phyloP scores from a whole-genome alignment of 2,329 filamentous ascomycete genomes.

The Phaeomoniella chlamydospora region DNA sequence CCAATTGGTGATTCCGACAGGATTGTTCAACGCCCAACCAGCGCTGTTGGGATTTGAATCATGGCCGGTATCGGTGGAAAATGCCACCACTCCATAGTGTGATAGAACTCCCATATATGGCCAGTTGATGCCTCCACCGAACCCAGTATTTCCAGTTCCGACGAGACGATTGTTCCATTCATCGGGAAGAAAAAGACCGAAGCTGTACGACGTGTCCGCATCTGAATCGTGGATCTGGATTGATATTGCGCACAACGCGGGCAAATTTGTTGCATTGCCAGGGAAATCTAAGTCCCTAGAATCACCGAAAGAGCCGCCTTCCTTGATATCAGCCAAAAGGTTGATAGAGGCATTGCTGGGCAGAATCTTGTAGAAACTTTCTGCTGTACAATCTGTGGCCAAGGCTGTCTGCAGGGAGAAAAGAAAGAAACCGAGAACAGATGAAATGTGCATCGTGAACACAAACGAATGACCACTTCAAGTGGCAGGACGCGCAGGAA shows the following conservation, averaged over 20 bases:
- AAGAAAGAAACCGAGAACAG: too few species aligned
- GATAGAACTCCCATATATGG: constrained; percentile 26
- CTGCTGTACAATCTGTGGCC: too few species aligned
- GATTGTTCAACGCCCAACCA: constrained; percentile 24
- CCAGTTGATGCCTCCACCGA: constrained; percentile 32
- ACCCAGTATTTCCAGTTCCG: constrained; percentile 31
- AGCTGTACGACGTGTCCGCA: constrained; percentile 19
- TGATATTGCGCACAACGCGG: constrained; percentile 21
- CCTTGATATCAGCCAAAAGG: too few species aligned
- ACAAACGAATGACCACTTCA: too few species aligned
- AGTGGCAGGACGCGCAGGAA: too few species aligned
- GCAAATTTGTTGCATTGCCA: constrained; percentile 19
- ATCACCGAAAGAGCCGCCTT: too few species aligned
- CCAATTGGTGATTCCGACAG: constrained; percentile 22
- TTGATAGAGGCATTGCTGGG: too few species aligned
- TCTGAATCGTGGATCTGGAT: constrained; percentile 21
- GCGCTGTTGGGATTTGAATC: constrained; percentile 16
- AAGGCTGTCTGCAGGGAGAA: too few species aligned
- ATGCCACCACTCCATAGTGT: constrained; percentile 24
- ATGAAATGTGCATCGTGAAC: too few species aligned
- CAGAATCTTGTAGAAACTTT: too few species aligned
- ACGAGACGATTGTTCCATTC: constrained; percentile 17
- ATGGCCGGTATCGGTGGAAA: constrained; percentile 31
- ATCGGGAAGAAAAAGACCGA: constrained; percentile 22
- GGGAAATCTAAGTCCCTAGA: constrained; percentile 11